A percentile compares a stretch with the other conserved stretches of the same genome.
phyloP scores from a whole-genome alignment of 306 rosid genomes.

The Quercus berberidifolia region DNA sequence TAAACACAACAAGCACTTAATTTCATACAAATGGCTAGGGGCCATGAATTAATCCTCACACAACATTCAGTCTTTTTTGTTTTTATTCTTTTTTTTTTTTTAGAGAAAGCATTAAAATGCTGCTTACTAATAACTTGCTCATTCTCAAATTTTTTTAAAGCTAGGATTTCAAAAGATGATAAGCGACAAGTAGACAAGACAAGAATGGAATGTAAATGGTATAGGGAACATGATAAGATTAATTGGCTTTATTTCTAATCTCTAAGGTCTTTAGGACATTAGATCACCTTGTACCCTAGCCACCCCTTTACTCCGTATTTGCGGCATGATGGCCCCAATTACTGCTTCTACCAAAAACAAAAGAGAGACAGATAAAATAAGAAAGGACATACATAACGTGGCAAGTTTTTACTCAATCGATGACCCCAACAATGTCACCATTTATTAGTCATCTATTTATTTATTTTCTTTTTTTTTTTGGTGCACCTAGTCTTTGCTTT shows the following conservation, averaged over 20 bases:
- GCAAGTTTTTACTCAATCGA: background rate
- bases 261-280: background rate
- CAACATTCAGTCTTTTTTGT: too few relatives aligned
- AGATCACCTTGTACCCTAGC: background rate
- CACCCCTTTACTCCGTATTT: background rate
- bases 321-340: background rate
- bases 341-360: too few relatives aligned
- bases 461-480: too few relatives aligned
- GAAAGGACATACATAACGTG: background rate
- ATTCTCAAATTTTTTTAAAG: background rate
- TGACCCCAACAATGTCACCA: too few relatives aligned
- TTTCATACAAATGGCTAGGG: too few relatives aligned
- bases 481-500: too few relatives aligned
- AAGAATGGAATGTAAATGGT: conserved; percentile 31
- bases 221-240: conserved; percentile 46
- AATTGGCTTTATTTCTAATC: background rate
- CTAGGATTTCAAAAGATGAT: background rate
- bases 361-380: too few relatives aligned
- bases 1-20: too few relatives aligned
- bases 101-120: too few relatives aligned
- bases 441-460: too few relatives aligned
- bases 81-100: background rate
- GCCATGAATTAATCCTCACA: too few relatives aligned
- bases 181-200: conserved; percentile 36
- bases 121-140: background rate